Conservation (phyloP, 768 basidiomycete genomes). For the Tulasnella calospora region DNA sequence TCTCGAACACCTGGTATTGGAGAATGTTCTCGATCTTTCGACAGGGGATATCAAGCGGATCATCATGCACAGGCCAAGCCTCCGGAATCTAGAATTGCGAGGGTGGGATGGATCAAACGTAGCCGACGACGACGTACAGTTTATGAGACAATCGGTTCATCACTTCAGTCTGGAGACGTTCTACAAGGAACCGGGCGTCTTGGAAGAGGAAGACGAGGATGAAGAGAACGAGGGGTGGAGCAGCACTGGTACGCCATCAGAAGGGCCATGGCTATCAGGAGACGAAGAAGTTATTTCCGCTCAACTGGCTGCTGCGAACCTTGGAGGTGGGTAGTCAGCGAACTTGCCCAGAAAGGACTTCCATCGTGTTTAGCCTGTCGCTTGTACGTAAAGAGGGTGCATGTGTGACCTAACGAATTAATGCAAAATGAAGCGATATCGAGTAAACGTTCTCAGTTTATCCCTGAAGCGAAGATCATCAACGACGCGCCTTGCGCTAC, state of each 20-base stretch:
- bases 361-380: no score
- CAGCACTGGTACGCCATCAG: background rate
- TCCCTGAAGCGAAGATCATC: no score
- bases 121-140: background rate
- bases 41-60: background rate
- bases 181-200: background rate
- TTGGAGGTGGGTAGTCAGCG: background rate
- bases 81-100: background rate
- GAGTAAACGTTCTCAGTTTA: no score
- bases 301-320: background rate
- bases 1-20: background rate
- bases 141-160: background rate
- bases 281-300: background rate
- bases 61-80: background rate
- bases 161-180: background rate
- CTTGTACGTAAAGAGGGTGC: no score
- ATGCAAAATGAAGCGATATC: no score
- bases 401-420: no score
- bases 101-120: background rate
- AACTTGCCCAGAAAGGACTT: background rate
- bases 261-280: background rate
- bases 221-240: background rate
- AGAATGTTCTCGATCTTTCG: background rate
- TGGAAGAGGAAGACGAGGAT: background rate
- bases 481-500: no score